A percentile compares a stretch with the other conserved stretches of the same genome.
Conservation (phyloP, 192 early-diverging fungal species). For the Backusella mclennaniae region DNA sequence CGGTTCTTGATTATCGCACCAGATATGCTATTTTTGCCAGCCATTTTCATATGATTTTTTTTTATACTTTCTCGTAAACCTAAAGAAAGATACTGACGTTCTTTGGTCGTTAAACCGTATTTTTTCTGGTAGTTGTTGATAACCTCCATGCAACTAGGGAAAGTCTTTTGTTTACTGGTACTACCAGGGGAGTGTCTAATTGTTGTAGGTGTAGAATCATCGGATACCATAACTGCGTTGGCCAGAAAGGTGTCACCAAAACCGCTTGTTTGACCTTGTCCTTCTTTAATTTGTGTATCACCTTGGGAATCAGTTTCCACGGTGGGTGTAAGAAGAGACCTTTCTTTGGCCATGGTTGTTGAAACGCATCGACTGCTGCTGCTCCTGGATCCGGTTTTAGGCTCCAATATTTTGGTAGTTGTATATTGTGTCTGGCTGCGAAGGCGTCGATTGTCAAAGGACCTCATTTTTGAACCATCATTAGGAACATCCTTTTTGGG, state of each 20-base stretch:
- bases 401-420: slow-evolving; percentile 5
- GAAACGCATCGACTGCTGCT: background rate
- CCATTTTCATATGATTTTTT: too few species aligned
- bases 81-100: too few species aligned
- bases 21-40: too few species aligned
- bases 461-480: background rate
- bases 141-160: too few species aligned
- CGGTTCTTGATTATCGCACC: too few species aligned
- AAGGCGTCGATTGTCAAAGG: background rate
- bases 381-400: background rate
- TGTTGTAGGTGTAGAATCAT: too few species aligned
- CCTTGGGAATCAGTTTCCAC: background rate
- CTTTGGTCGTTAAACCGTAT: background rate
- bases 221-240: too few species aligned
- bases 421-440: background rate
- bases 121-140: background rate
- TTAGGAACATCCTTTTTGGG: background rate
- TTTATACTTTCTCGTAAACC: too few species aligned
- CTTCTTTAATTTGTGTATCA: background rate
- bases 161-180: too few species aligned
- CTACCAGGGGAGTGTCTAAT: too few species aligned
- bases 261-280: too few species aligned
- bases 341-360: background rate
- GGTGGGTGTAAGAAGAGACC: slow-evolving; percentile 1
- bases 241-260: too few species aligned